These are phyloP conservation scores for Aspergillus carbonarius DNA, from an alignment of 2,329 filamentous ascomycete genomes.

Conservation along the genomic window DNA sequence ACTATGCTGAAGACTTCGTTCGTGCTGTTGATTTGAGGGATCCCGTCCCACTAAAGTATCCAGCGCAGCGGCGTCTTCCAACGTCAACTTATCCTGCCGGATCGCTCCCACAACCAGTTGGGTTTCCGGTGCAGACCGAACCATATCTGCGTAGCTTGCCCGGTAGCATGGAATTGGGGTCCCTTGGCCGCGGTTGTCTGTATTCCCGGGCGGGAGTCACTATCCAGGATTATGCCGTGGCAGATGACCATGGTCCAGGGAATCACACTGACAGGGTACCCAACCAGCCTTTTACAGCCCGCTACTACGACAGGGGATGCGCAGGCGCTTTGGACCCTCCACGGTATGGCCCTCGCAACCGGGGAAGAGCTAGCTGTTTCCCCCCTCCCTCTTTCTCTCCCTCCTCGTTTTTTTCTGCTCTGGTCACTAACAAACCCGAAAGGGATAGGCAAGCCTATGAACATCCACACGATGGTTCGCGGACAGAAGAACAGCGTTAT, in stretches of 20 bases:
- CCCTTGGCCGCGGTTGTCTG: conserved; percentile 12
- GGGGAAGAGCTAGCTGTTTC: not conserved
- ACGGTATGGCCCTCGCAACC: conserved; percentile 23
- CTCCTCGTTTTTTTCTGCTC: too few species aligned
- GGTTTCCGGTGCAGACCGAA: conserved; percentile 14
- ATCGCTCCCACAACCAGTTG: conserved; percentile 13
- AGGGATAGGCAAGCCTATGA: conserved; percentile 15
- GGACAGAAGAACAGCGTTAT: conserved; percentile 22
- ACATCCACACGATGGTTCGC: conserved; percentile 15
- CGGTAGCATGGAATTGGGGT: conserved; percentile 11
- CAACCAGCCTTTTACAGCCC: conserved; percentile 12
- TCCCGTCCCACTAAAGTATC: conserved; percentile 20
- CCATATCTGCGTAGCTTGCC: conserved; percentile 17
- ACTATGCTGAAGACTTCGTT: conserved; percentile 41
- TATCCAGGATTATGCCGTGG: conserved; percentile 18
- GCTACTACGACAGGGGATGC: conserved; percentile 17
- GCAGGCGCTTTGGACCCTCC: conserved; percentile 14
- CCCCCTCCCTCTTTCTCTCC: not conserved
- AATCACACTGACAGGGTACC: conserved; percentile 7
- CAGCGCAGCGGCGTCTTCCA: conserved; percentile 19
- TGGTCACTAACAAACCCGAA: conserved; percentile 11
- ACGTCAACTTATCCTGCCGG: conserved; percentile 15
- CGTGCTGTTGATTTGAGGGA: conserved; percentile 33
- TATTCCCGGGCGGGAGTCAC: conserved; percentile 12
- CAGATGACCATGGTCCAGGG: conserved; percentile 4